These are phyloP conservation scores for Graphiopsis chlorocephala DNA, from an alignment of 2,329 filamentous ascomycete species.

Conservation along the genomic window DNA sequence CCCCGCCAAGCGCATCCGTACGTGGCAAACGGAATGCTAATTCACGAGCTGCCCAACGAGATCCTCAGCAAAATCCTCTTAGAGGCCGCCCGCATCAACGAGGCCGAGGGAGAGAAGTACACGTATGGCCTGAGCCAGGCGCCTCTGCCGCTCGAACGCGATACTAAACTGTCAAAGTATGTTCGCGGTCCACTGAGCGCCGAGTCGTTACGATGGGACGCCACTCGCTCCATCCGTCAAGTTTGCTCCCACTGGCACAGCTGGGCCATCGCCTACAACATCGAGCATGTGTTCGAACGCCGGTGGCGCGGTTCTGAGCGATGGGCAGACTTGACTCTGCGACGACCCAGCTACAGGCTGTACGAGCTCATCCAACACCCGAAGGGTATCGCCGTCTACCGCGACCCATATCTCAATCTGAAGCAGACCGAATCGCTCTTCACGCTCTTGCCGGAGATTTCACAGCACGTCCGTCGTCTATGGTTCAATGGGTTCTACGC, in stretches of 20 bases:
- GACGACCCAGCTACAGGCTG: constrained; percentile 41
- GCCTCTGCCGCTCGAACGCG: constrained; percentile 44
- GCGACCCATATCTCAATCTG: constrained; percentile 51
- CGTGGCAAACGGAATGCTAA: constrained; percentile 27
- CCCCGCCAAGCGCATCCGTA: background rate
- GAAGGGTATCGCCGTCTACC: constrained; percentile 50
- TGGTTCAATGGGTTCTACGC: constrained; percentile 57
- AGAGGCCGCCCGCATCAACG: constrained; percentile 48
- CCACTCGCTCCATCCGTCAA: constrained; percentile 47
- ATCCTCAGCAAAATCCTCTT: constrained; percentile 52
- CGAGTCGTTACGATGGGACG: constrained; percentile 52
- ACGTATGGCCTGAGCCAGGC: constrained; percentile 54
- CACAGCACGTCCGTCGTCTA: constrained; percentile 50
- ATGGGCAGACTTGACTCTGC: constrained; percentile 49
- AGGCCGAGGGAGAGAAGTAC: constrained; percentile 46
- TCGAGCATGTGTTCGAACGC: constrained; percentile 52
- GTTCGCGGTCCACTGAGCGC: constrained; percentile 51
- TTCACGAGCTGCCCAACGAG: constrained; percentile 53
- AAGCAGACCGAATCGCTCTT: constrained; percentile 49
- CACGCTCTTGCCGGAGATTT: constrained; percentile 43
- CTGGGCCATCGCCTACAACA: constrained; percentile 52
- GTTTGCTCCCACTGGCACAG: constrained; percentile 53
- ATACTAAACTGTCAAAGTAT: constrained; percentile 46
- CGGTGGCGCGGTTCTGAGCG: constrained; percentile 53
- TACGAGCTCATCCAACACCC: constrained; percentile 50